Evolutionary conservation across 2,329 filamentous ascomycete species (phyloP).

Genomic region (Ophiostoma quercus): DNA sequence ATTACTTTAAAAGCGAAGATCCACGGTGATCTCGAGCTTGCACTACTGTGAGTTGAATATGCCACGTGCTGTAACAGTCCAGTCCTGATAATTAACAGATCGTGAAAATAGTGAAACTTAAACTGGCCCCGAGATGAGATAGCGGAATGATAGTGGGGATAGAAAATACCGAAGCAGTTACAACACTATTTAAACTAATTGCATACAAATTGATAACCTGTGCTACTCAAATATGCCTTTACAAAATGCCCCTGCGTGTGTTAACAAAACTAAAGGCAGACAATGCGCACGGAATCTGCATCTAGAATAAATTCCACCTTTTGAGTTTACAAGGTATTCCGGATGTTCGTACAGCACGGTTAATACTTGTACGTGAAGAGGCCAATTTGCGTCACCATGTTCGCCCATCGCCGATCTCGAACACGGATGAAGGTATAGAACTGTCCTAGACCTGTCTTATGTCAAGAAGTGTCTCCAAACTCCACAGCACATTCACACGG

Average conservation of each 20-base stretch:
- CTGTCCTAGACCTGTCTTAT: no score
- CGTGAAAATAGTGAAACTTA: neutral
- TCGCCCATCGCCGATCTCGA: neutral
- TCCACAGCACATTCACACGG: neutral
- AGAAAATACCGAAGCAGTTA: no score
- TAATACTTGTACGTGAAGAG: neutral
- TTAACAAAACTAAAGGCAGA: no score
- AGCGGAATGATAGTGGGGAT: neutral
- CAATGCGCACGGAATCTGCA: no score
- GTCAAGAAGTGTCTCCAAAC: neutral
- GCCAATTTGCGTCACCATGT: neutral
- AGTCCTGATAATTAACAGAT: slow-evolving; percentile 7
- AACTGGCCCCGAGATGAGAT: neutral
- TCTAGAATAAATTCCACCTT: no score
- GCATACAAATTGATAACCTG: no score
- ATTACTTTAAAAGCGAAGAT: slow-evolving; percentile 82
- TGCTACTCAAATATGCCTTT: no score
- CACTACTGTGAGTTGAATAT: slow-evolving; percentile 50
- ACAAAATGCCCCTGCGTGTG: no score
- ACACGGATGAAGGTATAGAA: no score
- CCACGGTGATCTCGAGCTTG: slow-evolving; percentile 75
- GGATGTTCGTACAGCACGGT: neutral
- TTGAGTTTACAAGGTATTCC: no score
- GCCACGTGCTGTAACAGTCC: neutral
- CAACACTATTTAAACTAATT: no score